Base-by-base conservation (phyloP, 2,329 filamentous ascomycete species). In the Sphaerostilbella broomeana region DNA sequence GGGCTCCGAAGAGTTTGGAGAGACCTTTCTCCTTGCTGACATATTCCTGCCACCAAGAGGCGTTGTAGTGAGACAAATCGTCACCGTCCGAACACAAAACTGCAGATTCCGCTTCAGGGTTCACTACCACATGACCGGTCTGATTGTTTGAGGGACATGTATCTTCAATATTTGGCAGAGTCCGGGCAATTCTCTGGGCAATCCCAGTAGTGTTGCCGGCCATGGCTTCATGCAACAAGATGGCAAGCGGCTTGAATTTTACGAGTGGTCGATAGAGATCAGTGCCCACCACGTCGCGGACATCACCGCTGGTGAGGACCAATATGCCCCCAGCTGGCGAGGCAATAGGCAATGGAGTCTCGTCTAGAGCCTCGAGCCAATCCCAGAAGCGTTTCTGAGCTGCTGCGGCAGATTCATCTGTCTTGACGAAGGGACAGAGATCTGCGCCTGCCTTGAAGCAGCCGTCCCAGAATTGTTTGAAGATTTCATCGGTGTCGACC, bases 31-130 rank as follows among this genome's bases (percentile, higher is more conserved):
- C 50, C 17, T 44, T 34, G 2, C 32, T 16, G 13, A 62, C 38
- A 42, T 62, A 59, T 0, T 42, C 37, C 11, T 29, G 10, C 46
- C 58, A 57, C 16, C 50, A 56, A 2, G 33, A 3, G 11, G 51
- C 15, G 11, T 37, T 46, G 21, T 46, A 37, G 36, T 42, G 39
- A 1, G 42, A 45, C 10, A 48, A 37, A 31, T 50, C 35, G 5
- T 47, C 44, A 10, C 55, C 61, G 43, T 66, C 63, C 42, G 54
- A 47, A 48, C 63, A 67, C 16, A 54, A 36, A 6, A 63, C 42
- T 5, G 33, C 41, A 16, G 16, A 8, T 5, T 13, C 16, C 17
- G 27, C 31, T 15, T 35, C 37, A 3, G 9, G 8, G 15, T 26
- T 38, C n/a, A 10, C 3, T 21, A 8, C 16, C 16, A 20, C 30